Evolutionary conservation across 2,329 filamentous ascomycete genomes (phyloP), one percentile per base, ranked within the genome.

Genomic region (Verticillium nubilum): DNA sequence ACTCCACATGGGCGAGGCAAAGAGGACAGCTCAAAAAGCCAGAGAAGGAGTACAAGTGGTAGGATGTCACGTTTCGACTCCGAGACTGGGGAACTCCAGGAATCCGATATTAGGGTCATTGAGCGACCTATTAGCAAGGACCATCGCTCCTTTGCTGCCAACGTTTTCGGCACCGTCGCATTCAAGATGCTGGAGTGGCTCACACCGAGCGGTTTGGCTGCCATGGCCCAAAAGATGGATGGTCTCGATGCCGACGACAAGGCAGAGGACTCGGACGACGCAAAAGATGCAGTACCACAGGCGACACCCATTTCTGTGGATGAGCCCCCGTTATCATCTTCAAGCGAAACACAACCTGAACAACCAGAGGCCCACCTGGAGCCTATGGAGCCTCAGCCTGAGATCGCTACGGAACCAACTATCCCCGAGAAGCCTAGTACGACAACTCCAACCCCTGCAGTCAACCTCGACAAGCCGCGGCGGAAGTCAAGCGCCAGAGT

Each of bases 111-210:
- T 52, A 72, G 66, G 4, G 70, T 84, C 2, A 68, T 69, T 2
- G 82, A 86, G 63, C 74, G 76, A 42, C 75, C 78, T 1, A 67
- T 74, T 12, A 80, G 73, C 64, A 84, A 82, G 61, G 84, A 86
- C 62, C 80, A 86, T 64, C 76, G 84, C 5, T 86, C 84, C 0
- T 85, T 86, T 66, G 80, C 84, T 7, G 83, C 83, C 6, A 86
- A 86, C 63, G 74, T 88, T 7, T 88, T 89, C 65, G 85, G 81
- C 6, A 87, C 86, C 0, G 82, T 83, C 12, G 82, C 87, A 12
- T 86, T 89, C 70, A 88, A 86, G 66, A 89, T 89, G 85, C 67
- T 89, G 3, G 86, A 89, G 68, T 89, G 86, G 86, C 73, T 89
- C n/a, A 86, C 85, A 1, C 85, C 85, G 0, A 78, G 78, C 58